Conservation (phyloP, 345 rosid genomes). For the Excoecaria agallocha region DNA sequence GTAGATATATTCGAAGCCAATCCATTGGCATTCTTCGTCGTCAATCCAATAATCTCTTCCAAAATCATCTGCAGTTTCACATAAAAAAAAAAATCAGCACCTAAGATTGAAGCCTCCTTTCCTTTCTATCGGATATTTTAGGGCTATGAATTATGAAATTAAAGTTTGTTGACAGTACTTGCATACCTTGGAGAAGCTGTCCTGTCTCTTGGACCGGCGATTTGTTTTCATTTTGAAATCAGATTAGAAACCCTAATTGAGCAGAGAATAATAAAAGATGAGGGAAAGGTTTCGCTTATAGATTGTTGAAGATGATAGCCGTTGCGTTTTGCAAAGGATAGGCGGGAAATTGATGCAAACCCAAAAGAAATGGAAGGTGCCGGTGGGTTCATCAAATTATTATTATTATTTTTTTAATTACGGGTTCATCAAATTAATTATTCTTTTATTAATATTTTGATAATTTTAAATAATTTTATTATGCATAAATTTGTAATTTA, state of each 20-base stretch:
- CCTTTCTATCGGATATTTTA: not conserved
- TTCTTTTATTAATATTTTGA: no score
- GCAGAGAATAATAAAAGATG: not conserved
- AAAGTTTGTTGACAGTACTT: not conserved
- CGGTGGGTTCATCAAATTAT: no score
- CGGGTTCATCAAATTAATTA: no score
- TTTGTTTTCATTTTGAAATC: conserved; percentile 39
- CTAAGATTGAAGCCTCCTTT: not conserved
- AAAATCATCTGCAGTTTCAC: conserved; percentile 43
- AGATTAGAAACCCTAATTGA: conserved; percentile 2
- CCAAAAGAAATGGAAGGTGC: not conserved
- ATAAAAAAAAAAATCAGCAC: not conserved
- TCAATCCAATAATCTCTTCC: conserved; percentile 69
- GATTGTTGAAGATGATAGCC: conserved; percentile 2
- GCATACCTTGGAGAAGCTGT: conserved; percentile 49
- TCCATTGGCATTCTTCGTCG: conserved; percentile 60
- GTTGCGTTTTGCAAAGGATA: not conserved
- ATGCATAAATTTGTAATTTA: no score
- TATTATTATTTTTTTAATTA: no score
- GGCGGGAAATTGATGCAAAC: conserved; percentile 26
- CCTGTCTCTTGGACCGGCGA: conserved; percentile 49
- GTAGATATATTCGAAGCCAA: conserved; percentile 48
- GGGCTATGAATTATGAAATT: conserved; percentile 6
- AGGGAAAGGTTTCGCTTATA: not conserved
- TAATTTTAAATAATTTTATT: no score